A percentile compares a stretch with the other conserved stretches of the same genome.
phyloP scores from a whole-genome alignment of 208 protist species.

The Trypanosoma cruzi region DNA sequence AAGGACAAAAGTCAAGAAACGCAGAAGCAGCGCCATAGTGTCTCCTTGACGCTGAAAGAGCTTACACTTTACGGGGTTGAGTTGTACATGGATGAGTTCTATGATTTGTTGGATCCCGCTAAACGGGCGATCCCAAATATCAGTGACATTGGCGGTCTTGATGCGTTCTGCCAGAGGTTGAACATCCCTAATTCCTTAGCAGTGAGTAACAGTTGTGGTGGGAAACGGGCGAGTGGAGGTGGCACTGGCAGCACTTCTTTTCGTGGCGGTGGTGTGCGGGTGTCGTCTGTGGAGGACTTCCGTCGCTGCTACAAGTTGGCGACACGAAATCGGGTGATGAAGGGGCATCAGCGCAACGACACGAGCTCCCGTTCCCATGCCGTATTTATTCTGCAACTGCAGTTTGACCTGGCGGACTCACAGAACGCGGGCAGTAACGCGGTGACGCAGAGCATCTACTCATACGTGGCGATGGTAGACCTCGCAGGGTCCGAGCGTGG shows the following conservation, averaged over 20 bases:
- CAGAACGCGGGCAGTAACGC: slow-evolving; percentile 4
- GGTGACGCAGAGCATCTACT: slow-evolving; percentile 40
- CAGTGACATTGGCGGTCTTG: slow-evolving; percentile 74
- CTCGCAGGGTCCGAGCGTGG: slow-evolving; percentile 96
- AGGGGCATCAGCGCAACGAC: slow-evolving; percentile 69
- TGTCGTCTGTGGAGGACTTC: slow-evolving; percentile 68
- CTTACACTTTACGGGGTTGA: slow-evolving; percentile 87
- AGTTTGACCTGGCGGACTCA: slow-evolving; percentile 54
- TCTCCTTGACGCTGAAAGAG: slow-evolving; percentile 55
- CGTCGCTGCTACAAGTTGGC: slow-evolving; percentile 65
- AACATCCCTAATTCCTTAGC: slow-evolving; percentile 33
- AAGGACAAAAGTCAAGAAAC: slow-evolving; percentile 11
- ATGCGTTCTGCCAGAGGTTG: slow-evolving; percentile 62
- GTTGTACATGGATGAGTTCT: slow-evolving; percentile 86
- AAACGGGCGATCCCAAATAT: slow-evolving; percentile 66
- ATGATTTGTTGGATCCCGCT: slow-evolving; percentile 73
- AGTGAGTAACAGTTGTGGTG: slow-evolving; percentile 15
- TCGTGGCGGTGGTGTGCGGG: slow-evolving; percentile 60
- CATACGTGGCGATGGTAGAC: slow-evolving; percentile 95
- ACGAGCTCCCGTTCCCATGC: slow-evolving; percentile 87
- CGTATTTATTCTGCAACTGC: slow-evolving; percentile 84
- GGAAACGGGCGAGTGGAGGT: slow-evolving; percentile 1
- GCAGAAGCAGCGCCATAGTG: slow-evolving; percentile 5
- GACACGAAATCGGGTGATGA: slow-evolving; percentile 76
- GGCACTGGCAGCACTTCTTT: background rate